Conservation (phyloP, 2,329 filamentous ascomycete species). For the Neonectria coccinea region DNA sequence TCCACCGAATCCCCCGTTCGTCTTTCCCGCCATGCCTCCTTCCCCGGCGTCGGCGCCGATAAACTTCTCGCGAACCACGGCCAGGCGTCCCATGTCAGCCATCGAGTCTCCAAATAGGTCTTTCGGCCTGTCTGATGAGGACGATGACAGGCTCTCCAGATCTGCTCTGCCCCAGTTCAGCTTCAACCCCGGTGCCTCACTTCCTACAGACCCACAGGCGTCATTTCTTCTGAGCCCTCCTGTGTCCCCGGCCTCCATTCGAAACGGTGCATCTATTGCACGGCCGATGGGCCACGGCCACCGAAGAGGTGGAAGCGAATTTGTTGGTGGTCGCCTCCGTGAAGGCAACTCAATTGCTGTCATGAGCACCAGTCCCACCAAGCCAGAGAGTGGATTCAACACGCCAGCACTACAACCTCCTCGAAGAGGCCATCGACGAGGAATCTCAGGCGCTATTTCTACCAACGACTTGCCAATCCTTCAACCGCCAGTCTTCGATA, state of each 20-base stretch:
- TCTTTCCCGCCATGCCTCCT: conserved; percentile 67
- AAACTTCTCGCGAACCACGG: conserved; percentile 60
- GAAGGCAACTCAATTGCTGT: conserved; percentile 68
- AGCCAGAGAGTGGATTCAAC: conserved; percentile 67
- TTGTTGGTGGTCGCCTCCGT: conserved; percentile 79
- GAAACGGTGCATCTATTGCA: conserved; percentile 65
- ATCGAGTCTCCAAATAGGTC: conserved; percentile 58
- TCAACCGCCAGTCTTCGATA: conserved; percentile 64
- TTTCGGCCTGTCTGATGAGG: conserved; percentile 48
- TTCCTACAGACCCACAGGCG: conserved; percentile 54
- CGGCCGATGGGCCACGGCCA: conserved; percentile 77
- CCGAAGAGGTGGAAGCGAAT: conserved; percentile 84
- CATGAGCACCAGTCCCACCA: conserved; percentile 78
- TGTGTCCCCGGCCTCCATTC: conserved; percentile 64
- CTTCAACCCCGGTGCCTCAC: conserved; percentile 66
- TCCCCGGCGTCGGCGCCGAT: conserved; percentile 60
- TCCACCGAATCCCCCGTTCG: conserved; percentile 72
- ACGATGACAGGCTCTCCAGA: conserved; percentile 42
- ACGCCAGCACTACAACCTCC: conserved; percentile 66
- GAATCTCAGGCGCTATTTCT: conserved; percentile 80
- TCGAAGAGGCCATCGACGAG: conserved; percentile 77
- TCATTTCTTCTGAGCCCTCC: conserved; percentile 64
- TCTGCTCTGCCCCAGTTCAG: conserved; percentile 64
- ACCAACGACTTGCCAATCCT: conserved; percentile 84
- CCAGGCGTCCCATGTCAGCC: conserved; percentile 65